Evolutionary conservation across 768 basidiomycete species (phyloP), one percentile per base, ranked within the genome.

Genomic region (Galerina sulciceps): DNA sequence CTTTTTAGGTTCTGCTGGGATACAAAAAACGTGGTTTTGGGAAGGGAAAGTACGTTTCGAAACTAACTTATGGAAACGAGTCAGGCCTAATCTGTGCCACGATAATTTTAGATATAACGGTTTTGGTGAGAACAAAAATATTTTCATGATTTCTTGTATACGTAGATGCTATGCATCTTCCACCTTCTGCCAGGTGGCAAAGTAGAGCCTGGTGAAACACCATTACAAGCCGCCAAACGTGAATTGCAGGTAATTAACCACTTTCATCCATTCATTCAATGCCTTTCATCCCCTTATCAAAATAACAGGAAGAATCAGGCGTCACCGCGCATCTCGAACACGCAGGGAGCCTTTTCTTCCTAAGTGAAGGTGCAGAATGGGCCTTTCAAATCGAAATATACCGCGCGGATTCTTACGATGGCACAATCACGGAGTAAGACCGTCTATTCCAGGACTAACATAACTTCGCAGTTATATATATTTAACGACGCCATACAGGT

Each of bases 11-110:
- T 13, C 73, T 93, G 14, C 79, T 93, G 9, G 91, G 91, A 3
- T 83, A 82, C 65, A 93, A 93, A 73, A 93, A 93, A 69, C 81
- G 91, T 22, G 91, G 91, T 1, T 86, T 91, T 67, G 91, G 91
- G 22, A 74, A 74, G 37, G 79, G 82, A 59, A 76, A 84, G 90
- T 90, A 62, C 55, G 82, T 67, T 14, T 41, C 35, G 15, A 35
- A 10, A 10, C 13, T 36, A 57, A 3, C 17, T 10, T 41, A 48
- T 44, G 34, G 36, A 45, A 38, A 36, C 42, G 34, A 40, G 41
- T 17, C 22, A 31, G 15, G 11, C 15, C 4, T 17, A 31, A 11
- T 13, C 46, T 18, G 18, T 48, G 22, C 55, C 15, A 52, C 42
- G n/a, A 41, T 15, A 48, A 49, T 38, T 54, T 46, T 65, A 94